These are phyloP conservation scores for Xylaria sp. DNA, from an alignment of 2,329 filamentous ascomycete species.

Conservation along the genomic window DNA sequence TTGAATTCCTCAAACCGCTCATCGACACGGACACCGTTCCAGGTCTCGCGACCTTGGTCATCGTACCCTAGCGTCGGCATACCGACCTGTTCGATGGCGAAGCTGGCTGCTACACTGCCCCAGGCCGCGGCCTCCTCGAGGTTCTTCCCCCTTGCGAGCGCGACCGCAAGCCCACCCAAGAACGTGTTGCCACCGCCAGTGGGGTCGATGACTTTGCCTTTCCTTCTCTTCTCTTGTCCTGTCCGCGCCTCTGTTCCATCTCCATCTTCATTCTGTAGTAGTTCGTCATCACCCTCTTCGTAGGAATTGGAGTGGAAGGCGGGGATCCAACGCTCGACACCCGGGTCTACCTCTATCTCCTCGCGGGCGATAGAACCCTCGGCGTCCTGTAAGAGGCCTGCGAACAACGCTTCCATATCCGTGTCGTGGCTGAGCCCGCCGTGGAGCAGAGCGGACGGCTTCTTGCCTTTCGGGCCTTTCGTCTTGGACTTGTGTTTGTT, in stretches of 20 bases:
- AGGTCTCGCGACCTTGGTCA: constrained; percentile 63
- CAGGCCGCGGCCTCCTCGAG: constrained; percentile 78
- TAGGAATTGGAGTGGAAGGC: constrained; percentile 69
- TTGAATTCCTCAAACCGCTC: constrained; percentile 64
- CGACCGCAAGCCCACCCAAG: constrained; percentile 69
- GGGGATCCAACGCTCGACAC: constrained; percentile 78
- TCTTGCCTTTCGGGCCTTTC: constrained; percentile 50
- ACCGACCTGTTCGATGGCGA: constrained; percentile 94
- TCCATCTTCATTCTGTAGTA: background rate
- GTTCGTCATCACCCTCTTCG: constrained; percentile 12
- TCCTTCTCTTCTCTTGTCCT: constrained; percentile 4
- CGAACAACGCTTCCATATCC: constrained; percentile 71
- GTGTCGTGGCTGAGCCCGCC: constrained; percentile 68
- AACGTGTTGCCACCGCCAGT: constrained; percentile 96
- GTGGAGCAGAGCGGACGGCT: constrained; percentile 54
- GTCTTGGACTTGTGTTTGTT: constrained; percentile 34
- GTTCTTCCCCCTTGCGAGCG: constrained; percentile 66
- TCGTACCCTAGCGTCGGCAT: constrained; percentile 68
- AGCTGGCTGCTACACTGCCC: constrained; percentile 86
- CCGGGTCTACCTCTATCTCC: constrained; percentile 70
- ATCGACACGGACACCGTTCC: constrained; percentile 67
- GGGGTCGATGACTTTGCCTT: constrained; percentile 78
- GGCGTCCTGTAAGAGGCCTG: constrained; percentile 64
- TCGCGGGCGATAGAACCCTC: constrained; percentile 65
- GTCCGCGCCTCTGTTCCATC: background rate